These are phyloP conservation scores for Cytospora leucostoma DNA, from an alignment of 2,329 filamentous ascomycete genomes.

Conservation along the genomic window DNA sequence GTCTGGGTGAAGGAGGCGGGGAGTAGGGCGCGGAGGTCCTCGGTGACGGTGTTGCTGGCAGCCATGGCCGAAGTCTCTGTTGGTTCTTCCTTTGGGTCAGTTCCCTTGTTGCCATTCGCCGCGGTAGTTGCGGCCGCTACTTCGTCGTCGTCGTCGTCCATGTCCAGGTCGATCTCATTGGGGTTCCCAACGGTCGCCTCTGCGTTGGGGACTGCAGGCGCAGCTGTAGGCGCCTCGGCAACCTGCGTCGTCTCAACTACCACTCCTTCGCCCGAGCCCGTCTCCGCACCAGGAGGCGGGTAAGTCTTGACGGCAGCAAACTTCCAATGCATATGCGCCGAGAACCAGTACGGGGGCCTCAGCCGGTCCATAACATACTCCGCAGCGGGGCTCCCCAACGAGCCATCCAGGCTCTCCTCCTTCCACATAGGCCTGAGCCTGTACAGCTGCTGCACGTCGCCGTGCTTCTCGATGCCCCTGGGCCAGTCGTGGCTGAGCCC, in stretches of 20 bases:
- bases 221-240: slow-evolving; percentile 1
- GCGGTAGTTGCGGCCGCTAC: slow-evolving; percentile 38
- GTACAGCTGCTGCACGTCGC: slow-evolving; percentile 70
- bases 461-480: slow-evolving; percentile 75
- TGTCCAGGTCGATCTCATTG: slow-evolving; percentile 71
- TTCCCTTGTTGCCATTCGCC: slow-evolving; percentile 14
- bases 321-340: slow-evolving; percentile 89
- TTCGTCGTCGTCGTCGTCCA: slow-evolving; percentile 58
- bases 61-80: slow-evolving; percentile 5
- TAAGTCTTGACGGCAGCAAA: slow-evolving; percentile 71
- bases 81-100: slow-evolving; percentile 30
- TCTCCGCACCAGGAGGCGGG: slow-evolving; percentile 36
- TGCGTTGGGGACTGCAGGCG: slow-evolving; percentile 26
- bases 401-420: slow-evolving; percentile 72
- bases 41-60: slow-evolving; percentile 48
- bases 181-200: slow-evolving; percentile 48
- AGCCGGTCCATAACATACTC: slow-evolving; percentile 78
- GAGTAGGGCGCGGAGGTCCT: slow-evolving; percentile 70
- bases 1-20: slow-evolving; percentile 70
- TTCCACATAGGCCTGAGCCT: slow-evolving; percentile 73
- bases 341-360: slow-evolving; percentile 86
- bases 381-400: slow-evolving; percentile 78
- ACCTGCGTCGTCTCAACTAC: slow-evolving; percentile 7
- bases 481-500: slow-evolving; percentile 98
- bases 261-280: slow-evolving; percentile 28